phyloP scores from a whole-genome alignment of 1,139 yeast species.

The Yamadazyma sp. region DNA sequence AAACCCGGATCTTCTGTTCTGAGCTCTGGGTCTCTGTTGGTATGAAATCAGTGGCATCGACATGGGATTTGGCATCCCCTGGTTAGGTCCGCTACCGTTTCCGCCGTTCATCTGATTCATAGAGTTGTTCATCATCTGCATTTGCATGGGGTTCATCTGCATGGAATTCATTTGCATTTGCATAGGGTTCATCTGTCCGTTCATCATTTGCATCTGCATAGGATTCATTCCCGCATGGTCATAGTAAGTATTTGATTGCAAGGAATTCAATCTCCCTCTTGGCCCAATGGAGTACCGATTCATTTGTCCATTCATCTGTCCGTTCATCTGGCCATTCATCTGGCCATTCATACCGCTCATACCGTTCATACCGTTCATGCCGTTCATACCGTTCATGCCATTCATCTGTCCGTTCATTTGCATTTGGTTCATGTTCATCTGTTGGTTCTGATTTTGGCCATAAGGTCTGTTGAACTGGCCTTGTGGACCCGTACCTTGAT shows the following conservation, averaged over 20 bases:
- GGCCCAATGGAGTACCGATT: constrained; percentile 10
- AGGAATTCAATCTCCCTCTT: constrained; percentile 17
- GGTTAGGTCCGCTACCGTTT: constrained; percentile 4
- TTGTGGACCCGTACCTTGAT: constrained; percentile 1
- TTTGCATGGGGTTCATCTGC: constrained; percentile 14
- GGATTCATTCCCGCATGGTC: constrained; percentile 13
- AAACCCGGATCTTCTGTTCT: constrained; percentile 37
- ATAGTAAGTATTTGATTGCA: constrained; percentile 15
- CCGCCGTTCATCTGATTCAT: constrained; percentile 15
- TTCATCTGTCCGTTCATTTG: constrained; percentile 2
- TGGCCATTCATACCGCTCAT: constrained; percentile 2
- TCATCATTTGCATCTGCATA: constrained; percentile 8
- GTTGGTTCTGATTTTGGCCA: constrained; percentile 3
- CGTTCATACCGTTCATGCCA: constrained; percentile 1
- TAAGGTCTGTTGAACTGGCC: constrained; percentile 3
- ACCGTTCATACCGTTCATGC: constrained; percentile 1
- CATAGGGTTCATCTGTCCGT: constrained; percentile 9
- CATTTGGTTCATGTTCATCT: constrained; percentile 8
- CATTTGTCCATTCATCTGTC: constrained; percentile 5
- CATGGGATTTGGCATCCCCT: constrained; percentile 6
- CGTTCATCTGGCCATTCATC: constrained; percentile 1
- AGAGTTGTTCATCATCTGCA: constrained; percentile 12
- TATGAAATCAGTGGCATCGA: constrained; percentile 11
- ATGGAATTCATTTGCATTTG: constrained; percentile 9
- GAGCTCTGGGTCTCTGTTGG: constrained; percentile 17